Base-by-base conservation (phyloP, 495 filamentous ascomycete genomes). In the Daldinia caldariorum region DNA sequence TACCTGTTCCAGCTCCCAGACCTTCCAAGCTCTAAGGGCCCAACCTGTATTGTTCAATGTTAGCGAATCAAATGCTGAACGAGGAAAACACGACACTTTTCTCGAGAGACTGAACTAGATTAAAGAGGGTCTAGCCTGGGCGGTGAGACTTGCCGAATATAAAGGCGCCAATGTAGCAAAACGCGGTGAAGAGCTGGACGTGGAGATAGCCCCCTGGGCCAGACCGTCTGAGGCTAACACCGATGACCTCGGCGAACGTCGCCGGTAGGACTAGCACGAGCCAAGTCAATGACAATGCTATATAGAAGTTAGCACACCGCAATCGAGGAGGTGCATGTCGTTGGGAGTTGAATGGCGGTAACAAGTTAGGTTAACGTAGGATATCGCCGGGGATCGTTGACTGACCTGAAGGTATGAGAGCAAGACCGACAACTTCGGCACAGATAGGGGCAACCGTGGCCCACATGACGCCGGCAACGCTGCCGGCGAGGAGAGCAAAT, bases 181-280 rank as follows among this genome's bases (percentile, higher is more conserved):
- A 66, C 6, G 74, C 81, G 1, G 79, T 77, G 58, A 83, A 80
- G 10, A 79, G 53, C 37, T 84, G 81, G 22, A 82, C 81, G 55
- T 82, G 39, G 14, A 82, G 63, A 35, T 83, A 84, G 14, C 77
- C 80, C 58, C 74, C 57, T 7, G 76, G 50, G 0, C 82, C 80
- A 20, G 84, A 67, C 29, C 81, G 78, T 60, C 86, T 80, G 61
- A 95, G 84, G 61, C 88, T 81, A n/a, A 95, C 81, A 1, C 83
- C 91, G 74, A 94, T 94, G 0, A 89, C 84, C 70, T 95, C 92
- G 38, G 90, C 86, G 63, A 94, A 85, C 0, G 91, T 94, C 7
- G 87, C 86, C 1, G 92, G 93, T 8, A 92, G 72, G 35, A 91
- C 89, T 12, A 95, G 82, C 6, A 86, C 77, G 18, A 95, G 74